These are phyloP conservation scores for Apiotrichum brassicae DNA, from an alignment of 1,284 basidiomycete species.

Conservation along the genomic window DNA sequence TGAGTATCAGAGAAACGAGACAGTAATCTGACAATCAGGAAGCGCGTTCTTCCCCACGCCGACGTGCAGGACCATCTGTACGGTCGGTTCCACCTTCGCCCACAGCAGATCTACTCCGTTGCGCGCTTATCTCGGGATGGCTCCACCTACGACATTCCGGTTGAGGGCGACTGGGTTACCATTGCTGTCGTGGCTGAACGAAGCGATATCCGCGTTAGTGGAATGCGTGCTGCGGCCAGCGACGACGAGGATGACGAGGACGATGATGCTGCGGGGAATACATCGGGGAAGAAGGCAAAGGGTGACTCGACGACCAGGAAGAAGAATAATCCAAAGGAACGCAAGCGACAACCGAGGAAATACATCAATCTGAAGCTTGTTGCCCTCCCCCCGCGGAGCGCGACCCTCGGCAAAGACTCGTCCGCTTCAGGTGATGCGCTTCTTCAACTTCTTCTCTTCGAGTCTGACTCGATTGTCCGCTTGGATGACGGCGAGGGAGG, in stretches of 20 bases:
- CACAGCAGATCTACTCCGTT: constrained; percentile 78
- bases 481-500: constrained; percentile 46
- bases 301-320: constrained; percentile 10
- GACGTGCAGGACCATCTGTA: constrained; percentile 74
- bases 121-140: constrained; percentile 69
- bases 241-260: constrained; percentile 24
- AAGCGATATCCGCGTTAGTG: constrained; percentile 55
- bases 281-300: constrained; percentile 8
- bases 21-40: constrained; percentile 49
- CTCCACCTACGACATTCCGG: constrained; percentile 80
- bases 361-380: constrained; percentile 79
- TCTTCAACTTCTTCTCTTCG: constrained; percentile 76
- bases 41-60: constrained; percentile 65
- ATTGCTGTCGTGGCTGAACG: constrained; percentile 85
- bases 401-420: constrained; percentile 52
- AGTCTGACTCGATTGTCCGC: constrained; percentile 61
- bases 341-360: constrained; percentile 48
- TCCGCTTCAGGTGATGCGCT: constrained; percentile 71
- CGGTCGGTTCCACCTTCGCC: constrained; percentile 78
- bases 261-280: constrained; percentile 3
- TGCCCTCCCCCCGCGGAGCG: constrained; percentile 56
- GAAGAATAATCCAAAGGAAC: constrained; percentile 11
- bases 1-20: constrained; percentile 46
- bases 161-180: constrained; percentile 82
- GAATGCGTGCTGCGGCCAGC: constrained; percentile 19